phyloP scores from a whole-genome alignment of 257 asterid genomes.

The Ligustrum vulgare region DNA sequence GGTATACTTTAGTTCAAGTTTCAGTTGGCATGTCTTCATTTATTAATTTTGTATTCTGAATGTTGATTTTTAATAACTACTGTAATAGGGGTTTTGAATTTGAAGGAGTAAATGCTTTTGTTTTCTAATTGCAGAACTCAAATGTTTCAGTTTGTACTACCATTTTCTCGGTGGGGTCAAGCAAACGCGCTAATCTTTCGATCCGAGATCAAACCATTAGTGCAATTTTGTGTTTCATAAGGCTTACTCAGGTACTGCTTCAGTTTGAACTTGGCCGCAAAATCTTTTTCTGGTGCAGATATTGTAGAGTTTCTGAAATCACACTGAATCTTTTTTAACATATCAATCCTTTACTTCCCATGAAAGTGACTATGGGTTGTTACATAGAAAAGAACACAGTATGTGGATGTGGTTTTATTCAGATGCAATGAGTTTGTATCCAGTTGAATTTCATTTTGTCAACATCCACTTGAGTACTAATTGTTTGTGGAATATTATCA shows the following conservation, averaged over 20 bases:
- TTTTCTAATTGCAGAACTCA: slow-evolving; percentile 34
- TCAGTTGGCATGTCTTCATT: neutral
- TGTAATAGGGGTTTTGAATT: neutral
- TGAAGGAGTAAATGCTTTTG: neutral
- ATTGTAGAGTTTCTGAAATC: neutral
- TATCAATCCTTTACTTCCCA: neutral
- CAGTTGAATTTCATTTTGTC: slow-evolving; percentile 24
- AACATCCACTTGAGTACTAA: slow-evolving; percentile 23
- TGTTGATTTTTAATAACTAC: neutral
- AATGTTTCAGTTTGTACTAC: slow-evolving; percentile 26
- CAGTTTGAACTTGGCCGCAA: neutral
- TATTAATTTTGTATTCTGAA: neutral
- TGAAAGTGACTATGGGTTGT: slow-evolving; percentile 3
- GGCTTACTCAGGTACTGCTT: slow-evolving; percentile 38
- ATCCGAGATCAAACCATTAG: slow-evolving; percentile 33
- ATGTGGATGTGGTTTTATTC: neutral
- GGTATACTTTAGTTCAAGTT: neutral
- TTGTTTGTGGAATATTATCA: slow-evolving; percentile 41
- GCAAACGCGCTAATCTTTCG: slow-evolving; percentile 40
- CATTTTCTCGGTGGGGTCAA: slow-evolving; percentile 38
- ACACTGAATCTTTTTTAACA: neutral
- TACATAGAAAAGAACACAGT: neutral
- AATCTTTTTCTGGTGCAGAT: neutral
- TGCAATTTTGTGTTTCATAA: slow-evolving; percentile 30
- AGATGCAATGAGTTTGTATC: slow-evolving; percentile 5